These are phyloP conservation scores for Leptodontidium sp. DNA, from an alignment of 2,329 filamentous ascomycete genomes.

Conservation along the genomic window DNA sequence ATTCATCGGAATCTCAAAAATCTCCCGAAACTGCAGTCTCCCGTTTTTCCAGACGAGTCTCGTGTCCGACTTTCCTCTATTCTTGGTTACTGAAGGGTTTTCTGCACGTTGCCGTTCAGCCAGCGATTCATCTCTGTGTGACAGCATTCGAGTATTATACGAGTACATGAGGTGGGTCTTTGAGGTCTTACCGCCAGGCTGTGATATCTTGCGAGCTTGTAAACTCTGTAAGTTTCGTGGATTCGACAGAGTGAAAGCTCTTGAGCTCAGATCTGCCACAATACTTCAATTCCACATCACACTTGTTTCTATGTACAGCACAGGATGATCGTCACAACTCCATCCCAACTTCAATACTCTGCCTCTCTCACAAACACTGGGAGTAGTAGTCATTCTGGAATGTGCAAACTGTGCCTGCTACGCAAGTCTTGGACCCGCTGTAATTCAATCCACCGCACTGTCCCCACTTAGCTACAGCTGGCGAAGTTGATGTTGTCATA, in stretches of 20 bases:
- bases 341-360: neutral
- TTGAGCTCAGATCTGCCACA: neutral
- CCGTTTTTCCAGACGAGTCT: neutral
- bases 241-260: neutral
- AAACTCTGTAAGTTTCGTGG: neutral
- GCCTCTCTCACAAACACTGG: conserved; percentile 21
- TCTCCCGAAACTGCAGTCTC: neutral
- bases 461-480: conserved; percentile 34
- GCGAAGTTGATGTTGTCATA: conserved; percentile 11
- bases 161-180: neutral
- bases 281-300: neutral
- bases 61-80: neutral
- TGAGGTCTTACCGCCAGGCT: neutral
- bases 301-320: neutral
- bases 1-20: neutral
- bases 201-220: neutral
- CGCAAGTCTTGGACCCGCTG: conserved; percentile 34
- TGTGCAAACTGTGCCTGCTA: conserved; percentile 35
- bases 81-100: neutral
- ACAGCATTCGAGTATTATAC: conserved; percentile 9
- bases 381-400: conserved; percentile 33
- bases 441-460: conserved; percentile 40
- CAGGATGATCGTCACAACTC: neutral
- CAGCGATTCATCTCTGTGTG: neutral
- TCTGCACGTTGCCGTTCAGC: neutral